Conservation (phyloP, 1,284 basidiomycete species). For the Phellopilus nigrolimitatus region DNA sequence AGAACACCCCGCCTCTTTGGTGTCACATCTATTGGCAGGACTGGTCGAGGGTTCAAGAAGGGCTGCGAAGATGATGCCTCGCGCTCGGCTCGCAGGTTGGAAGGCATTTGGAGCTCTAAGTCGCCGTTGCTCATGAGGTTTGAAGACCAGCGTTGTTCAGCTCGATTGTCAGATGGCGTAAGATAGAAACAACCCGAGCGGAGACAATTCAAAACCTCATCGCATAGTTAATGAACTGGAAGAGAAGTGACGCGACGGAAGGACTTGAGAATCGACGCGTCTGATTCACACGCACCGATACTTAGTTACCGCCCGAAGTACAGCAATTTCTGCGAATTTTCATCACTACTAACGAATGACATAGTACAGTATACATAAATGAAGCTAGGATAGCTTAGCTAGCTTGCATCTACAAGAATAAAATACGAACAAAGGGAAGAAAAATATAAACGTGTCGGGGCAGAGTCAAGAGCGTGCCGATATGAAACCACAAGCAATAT, state of each 20-base stretch:
- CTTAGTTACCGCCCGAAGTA: background rate
- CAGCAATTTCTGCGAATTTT: background rate
- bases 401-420: conserved; percentile 7
- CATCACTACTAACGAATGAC: background rate
- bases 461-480: background rate
- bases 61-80: background rate
- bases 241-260: too few species aligned
- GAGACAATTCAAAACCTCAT: too few species aligned
- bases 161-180: too few species aligned
- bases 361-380: background rate
- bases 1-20: conserved; percentile 13
- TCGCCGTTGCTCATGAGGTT: conserved; percentile 11
- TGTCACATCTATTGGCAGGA: background rate
- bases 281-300: too few species aligned
- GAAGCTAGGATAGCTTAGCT: background rate
- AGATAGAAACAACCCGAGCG: too few species aligned
- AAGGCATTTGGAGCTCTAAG: conserved; percentile 19
- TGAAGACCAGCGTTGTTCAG: background rate
- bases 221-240: too few species aligned
- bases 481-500: background rate
- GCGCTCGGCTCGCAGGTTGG: conserved; percentile 6
- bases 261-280: too few species aligned
- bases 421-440: background rate
- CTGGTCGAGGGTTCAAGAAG: background rate
- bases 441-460: background rate